Conservation (phyloP, 371 early-diverging fungal species). For the Capillidium heterosporum region DNA sequence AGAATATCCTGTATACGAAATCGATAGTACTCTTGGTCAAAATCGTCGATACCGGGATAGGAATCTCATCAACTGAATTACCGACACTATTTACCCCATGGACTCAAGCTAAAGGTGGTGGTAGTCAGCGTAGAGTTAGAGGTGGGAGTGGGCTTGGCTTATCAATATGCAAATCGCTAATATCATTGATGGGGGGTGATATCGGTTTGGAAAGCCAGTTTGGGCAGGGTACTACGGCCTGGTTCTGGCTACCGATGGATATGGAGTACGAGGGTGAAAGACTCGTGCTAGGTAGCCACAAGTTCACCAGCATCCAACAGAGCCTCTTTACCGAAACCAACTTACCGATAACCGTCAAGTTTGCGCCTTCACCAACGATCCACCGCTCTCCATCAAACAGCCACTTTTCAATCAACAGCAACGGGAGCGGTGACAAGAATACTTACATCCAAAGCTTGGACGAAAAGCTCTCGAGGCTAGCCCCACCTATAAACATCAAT, state of each 20-base stretch:
- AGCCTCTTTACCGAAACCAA: neutral
- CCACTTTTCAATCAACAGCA: neutral
- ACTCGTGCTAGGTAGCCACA: too few species aligned
- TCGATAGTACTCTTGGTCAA: neutral
- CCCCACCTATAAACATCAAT: neutral
- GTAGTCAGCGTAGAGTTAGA: constrained; percentile 25
- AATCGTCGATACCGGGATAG: constrained; percentile 35
- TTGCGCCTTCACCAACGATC: neutral
- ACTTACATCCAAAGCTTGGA: too few species aligned
- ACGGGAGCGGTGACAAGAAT: neutral
- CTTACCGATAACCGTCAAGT: neutral
- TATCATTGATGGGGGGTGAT: constrained; percentile 32
- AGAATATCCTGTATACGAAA: too few species aligned
- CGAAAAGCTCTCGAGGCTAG: too few species aligned
- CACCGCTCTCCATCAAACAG: neutral
- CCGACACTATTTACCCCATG: constrained; percentile 33
- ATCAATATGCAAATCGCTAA: constrained; percentile 29
- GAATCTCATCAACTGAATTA: constrained; percentile 30
- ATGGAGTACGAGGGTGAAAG: neutral
- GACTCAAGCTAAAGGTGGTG: constrained; percentile 28
- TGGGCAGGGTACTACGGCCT: constrained; percentile 19
- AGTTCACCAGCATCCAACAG: too few species aligned
- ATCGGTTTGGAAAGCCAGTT: constrained; percentile 15
- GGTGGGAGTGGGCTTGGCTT: constrained; percentile 36
- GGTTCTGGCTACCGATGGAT: constrained; percentile 14